These are phyloP conservation scores for Colletotrichum sp. DNA, from an alignment of 2,329 filamentous ascomycete genomes.

Conservation along the genomic window DNA sequence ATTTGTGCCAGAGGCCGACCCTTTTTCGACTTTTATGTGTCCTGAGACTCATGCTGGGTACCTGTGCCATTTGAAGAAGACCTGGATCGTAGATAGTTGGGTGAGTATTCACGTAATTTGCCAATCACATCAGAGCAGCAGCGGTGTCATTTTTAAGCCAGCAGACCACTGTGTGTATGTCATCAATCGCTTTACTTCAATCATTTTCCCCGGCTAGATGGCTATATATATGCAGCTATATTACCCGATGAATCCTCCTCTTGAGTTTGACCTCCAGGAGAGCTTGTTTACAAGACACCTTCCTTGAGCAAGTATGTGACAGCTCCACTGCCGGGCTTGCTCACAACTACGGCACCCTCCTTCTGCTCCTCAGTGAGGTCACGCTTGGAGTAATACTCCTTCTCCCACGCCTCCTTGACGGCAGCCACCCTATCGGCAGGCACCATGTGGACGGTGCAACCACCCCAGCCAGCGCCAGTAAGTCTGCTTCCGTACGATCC, in stretches of 20 bases:
- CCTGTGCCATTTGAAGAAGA: not conserved
- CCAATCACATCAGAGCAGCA: not conserved
- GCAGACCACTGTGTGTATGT: not conserved
- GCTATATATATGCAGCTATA: not conserved
- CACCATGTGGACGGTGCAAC: slow-evolving; percentile 92
- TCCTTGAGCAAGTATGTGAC: slow-evolving; percentile 52
- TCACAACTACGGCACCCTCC: slow-evolving; percentile 83
- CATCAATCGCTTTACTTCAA: not conserved
- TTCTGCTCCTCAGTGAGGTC: slow-evolving; percentile 72
- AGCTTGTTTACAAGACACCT: slow-evolving; percentile 8
- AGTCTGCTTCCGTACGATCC: slow-evolving; percentile 86
- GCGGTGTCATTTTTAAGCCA: rapidly evolving
- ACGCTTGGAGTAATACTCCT: slow-evolving; percentile 80
- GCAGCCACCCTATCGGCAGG: slow-evolving; percentile 80
- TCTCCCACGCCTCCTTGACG: slow-evolving; percentile 78
- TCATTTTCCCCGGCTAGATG: not conserved
- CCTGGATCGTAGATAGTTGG: not conserved
- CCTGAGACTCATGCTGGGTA: rapidly evolving
- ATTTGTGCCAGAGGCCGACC: too few species aligned
- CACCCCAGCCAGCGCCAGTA: slow-evolving; percentile 96
- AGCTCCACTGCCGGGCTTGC: slow-evolving; percentile 80
- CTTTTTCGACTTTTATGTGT: not conserved
- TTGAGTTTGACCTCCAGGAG: not conserved
- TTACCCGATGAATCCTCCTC: not conserved
- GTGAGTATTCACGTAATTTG: not conserved